A percentile compares a stretch with the other conserved stretches of the same genome.
Conservation (phyloP, 2,329 filamentous ascomycete species). For the Clonostachys rosea region DNA sequence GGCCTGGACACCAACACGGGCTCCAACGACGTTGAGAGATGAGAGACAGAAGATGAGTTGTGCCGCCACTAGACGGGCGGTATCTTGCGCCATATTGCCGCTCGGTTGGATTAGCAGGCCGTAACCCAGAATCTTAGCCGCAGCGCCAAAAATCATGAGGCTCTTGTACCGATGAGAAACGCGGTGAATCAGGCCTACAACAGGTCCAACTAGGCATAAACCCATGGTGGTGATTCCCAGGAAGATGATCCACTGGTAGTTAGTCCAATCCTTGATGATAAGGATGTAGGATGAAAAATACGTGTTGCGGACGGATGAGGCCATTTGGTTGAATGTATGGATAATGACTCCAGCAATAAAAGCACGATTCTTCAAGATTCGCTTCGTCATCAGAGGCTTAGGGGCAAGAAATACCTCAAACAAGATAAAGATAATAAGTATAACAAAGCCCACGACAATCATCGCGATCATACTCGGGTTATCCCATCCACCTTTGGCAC, state of each 20-base stretch:
- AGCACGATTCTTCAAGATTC: slow-evolving; percentile 20
- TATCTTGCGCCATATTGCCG: slow-evolving; percentile 22
- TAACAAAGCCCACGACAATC: slow-evolving; percentile 14
- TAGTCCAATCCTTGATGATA: slow-evolving; percentile 33
- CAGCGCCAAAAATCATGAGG: slow-evolving; percentile 29
- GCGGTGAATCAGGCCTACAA: slow-evolving; percentile 26
- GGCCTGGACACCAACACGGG: slow-evolving; percentile 30
- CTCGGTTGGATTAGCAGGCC: slow-evolving; percentile 21
- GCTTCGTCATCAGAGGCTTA: slow-evolving; percentile 22
- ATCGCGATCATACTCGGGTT: slow-evolving; percentile 20
- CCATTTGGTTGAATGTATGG: slow-evolving; percentile 24
- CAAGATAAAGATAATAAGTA: slow-evolving; percentile 20
- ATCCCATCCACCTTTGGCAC: slow-evolving; percentile 23
- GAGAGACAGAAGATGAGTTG: slow-evolving; percentile 29
- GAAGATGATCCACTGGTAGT: slow-evolving; percentile 34
- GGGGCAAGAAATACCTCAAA: slow-evolving; percentile 24
- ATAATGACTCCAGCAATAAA: slow-evolving; percentile 20
- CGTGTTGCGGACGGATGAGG: slow-evolving; percentile 26
- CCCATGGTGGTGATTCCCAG: slow-evolving; percentile 30
- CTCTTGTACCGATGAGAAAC: slow-evolving; percentile 33
- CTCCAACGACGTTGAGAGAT: slow-evolving; percentile 30
- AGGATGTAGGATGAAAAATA: slow-evolving; percentile 30
- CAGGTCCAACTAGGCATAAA: slow-evolving; percentile 25
- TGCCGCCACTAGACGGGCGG: slow-evolving; percentile 22
- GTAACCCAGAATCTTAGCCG: slow-evolving; percentile 25